Evolutionary conservation across 2,329 filamentous ascomycete species (phyloP), one percentile per base, ranked within the genome.

Genomic region (Alternaria conjuncta): DNA sequence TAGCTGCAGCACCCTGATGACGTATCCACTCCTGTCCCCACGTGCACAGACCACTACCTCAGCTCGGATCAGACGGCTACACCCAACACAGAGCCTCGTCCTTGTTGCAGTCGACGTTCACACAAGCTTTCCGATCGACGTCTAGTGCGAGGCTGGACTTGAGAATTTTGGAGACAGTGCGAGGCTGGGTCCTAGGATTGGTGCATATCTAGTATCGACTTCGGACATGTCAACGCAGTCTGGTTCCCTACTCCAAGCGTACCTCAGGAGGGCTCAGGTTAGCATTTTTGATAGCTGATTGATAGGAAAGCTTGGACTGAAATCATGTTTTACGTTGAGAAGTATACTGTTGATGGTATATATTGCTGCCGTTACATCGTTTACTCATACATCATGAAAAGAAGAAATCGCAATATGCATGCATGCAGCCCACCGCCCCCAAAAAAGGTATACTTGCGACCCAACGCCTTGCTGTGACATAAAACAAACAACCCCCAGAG

Each of bases 61-160:
- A 41, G 26, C 45, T 55, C 18, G 45, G 49, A 53, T 23, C 28
- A 53, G 30, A 51, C 49, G 28, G 49, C 30, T 21, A 8, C 49
- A 53, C 49, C 49, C 49, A 36, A 53, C 49, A 25, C 1, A 25
- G 49, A 53, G 49, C 30, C 28, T 53, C 28, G 30, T n/a, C 7
- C 9, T 55, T 30, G 44, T 43, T 43, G 43, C n/a, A 56, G 44
- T n/a, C 6, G 30, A 26, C 28, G 28, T 60, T 60, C 43, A 30
- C n/a, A 60, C 12, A 60, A 60, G 57, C 57, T 60, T 56, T 60
- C 10, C 15, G 41, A 47, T 55, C 8, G 44, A 12, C 28, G 12
- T 43, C 23, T 41, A 46, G 21, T 47, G n/a, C 46, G 44, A 41
- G 30, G 20, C 49, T 41, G 30, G n/a, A 23, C 2, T 53, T 13